These are phyloP conservation scores for Phytopythium boreale DNA, from an alignment of 352 stramenopile species.

Conservation along the genomic window DNA sequence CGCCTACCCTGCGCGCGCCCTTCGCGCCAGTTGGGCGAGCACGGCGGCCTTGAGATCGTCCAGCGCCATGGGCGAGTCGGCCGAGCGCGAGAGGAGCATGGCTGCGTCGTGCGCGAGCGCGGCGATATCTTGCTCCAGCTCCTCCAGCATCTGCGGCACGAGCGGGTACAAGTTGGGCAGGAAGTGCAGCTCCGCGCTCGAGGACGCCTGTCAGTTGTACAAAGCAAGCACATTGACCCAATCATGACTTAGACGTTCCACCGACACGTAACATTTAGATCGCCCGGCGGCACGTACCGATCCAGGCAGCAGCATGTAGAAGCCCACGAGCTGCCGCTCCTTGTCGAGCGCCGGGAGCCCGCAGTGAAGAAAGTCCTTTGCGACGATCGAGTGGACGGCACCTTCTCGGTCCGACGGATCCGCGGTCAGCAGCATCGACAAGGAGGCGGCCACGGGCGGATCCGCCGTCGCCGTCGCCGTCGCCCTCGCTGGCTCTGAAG, in stretches of 20 bases:
- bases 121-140: slow-evolving; percentile 35
- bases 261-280: too few relatives aligned
- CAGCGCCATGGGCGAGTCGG: slow-evolving; percentile 11
- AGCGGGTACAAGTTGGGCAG: slow-evolving; percentile 58
- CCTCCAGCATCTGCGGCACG: slow-evolving; percentile 53
- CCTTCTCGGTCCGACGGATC: slow-evolving; percentile 17
- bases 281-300: neutral
- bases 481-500: neutral
- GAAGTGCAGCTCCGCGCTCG: slow-evolving; percentile 41
- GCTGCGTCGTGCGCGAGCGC: slow-evolving; percentile 23
- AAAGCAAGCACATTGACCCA: too few relatives aligned
- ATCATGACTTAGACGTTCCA: too few relatives aligned
- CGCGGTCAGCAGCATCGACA: slow-evolving; percentile 32
- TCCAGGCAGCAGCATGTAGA: slow-evolving; percentile 38
- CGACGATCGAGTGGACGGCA: slow-evolving; percentile 35
- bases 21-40: slow-evolving; percentile 7
- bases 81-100: slow-evolving; percentile 14
- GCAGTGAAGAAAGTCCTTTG: slow-evolving; percentile 54
- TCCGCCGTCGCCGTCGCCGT: slow-evolving; percentile 1
- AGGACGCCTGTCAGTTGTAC: slow-evolving; percentile 13
- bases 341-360: slow-evolving; percentile 58
- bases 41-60: slow-evolving; percentile 29
- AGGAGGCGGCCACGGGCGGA: slow-evolving; percentile 10
- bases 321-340: slow-evolving; percentile 41
- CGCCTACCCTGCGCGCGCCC: neutral